Evolutionary conservation across 805 yeast genomes (phyloP).

Genomic region (Schizosaccharomyces osmophilus): DNA sequence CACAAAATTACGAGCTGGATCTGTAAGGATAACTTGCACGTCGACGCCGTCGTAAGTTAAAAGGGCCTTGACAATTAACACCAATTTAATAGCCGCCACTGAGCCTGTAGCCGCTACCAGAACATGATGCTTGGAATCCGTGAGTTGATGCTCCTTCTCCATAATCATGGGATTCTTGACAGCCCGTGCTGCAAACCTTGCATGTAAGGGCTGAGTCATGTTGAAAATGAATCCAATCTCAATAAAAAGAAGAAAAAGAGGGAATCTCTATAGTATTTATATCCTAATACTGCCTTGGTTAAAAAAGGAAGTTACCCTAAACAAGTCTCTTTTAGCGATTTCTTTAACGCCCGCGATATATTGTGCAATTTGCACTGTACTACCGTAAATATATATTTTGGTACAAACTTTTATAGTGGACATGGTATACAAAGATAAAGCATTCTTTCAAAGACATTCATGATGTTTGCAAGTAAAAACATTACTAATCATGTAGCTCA

Average conservation of each 20-base stretch:
- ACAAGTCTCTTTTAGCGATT: too few relatives aligned
- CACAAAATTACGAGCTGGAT: constrained; percentile 61
- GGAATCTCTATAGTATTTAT: not conserved
- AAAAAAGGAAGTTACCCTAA: too few relatives aligned
- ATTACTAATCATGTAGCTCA: too few relatives aligned
- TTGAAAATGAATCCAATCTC: not conserved
- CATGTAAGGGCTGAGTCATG: not conserved
- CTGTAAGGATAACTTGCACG: constrained; percentile 67
- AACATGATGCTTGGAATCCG: constrained; percentile 70
- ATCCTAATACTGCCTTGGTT: too few relatives aligned
- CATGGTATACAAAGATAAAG: too few relatives aligned
- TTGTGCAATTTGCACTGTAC: too few relatives aligned
- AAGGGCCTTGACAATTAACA: constrained; percentile 64
- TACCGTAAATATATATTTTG: too few relatives aligned
- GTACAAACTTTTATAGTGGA: too few relatives aligned
- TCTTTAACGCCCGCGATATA: too few relatives aligned
- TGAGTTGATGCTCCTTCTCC: constrained; percentile 13
- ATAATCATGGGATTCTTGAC: not conserved
- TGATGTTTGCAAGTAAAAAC: too few relatives aligned
- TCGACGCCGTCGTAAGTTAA: constrained; percentile 50
- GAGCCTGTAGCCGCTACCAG: constrained; percentile 86
- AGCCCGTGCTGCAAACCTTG: not conserved
- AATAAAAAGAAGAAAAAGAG: not conserved
- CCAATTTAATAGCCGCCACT: constrained; percentile 87
- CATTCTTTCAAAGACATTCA: too few relatives aligned